Evolutionary conservation across 2,329 filamentous ascomycete species (phyloP).

Genomic region (Pseudogymnoascus sp.): DNA sequence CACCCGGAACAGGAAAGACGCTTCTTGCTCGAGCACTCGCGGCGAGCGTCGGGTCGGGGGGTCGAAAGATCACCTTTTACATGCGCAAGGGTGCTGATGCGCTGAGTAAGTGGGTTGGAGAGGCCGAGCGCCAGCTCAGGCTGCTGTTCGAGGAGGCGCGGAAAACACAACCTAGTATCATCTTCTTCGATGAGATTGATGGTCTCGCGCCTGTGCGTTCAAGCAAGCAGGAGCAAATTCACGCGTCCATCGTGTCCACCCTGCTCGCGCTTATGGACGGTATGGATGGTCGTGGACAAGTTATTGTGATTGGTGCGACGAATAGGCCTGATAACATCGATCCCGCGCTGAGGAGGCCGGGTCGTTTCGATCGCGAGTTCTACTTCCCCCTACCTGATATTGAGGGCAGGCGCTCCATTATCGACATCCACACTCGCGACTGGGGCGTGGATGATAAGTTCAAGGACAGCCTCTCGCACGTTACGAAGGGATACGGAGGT

Average conservation of each 20-base stretch:
- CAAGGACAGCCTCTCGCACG: constrained; percentile 74
- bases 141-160: constrained; percentile 92
- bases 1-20: constrained; percentile 91
- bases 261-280: constrained; percentile 93
- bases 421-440: constrained; percentile 90
- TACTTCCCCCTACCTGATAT: constrained; percentile 90
- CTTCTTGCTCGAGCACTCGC: constrained; percentile 89
- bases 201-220: constrained; percentile 91
- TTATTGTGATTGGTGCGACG: constrained; percentile 97
- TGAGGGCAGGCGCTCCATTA: constrained; percentile 72
- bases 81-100: constrained; percentile 99
- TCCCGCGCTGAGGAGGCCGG: constrained; percentile 86
- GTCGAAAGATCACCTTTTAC: constrained; percentile 95
- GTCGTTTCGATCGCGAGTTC: constrained; percentile 94
- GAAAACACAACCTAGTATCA: constrained; percentile 95
- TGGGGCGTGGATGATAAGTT: constrained; percentile 79
- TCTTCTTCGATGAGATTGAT: constrained; percentile 99
- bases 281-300: constrained; percentile 96
- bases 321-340: constrained; percentile 96
- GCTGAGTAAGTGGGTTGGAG: constrained; percentile 97
- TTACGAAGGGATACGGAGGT: constrained; percentile 95
- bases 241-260: constrained; percentile 94
- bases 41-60: constrained; percentile 80
- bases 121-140: constrained; percentile 90
- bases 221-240: constrained; percentile 97